Evolutionary conservation across 306 rosid genomes (phyloP).

Genomic region (Erythrophleum fordii): DNA sequence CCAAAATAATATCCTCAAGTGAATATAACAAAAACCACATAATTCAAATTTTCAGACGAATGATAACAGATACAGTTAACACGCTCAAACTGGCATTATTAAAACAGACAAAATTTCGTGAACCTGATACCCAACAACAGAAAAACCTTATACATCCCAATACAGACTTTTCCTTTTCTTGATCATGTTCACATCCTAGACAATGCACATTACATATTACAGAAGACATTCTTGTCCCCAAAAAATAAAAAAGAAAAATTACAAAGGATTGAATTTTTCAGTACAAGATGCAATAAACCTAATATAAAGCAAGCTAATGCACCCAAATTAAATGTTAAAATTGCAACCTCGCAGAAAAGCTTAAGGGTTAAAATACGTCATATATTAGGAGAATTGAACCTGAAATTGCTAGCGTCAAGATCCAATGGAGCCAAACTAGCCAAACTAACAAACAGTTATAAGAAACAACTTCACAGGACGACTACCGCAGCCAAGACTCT

Average conservation of each 20-base stretch:
- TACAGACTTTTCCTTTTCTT: not conserved
- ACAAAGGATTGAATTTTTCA: not conserved
- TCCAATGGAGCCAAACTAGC: too few species aligned
- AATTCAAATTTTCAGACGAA: not conserved
- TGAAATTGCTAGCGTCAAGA: not conserved
- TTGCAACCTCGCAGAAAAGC: not conserved
- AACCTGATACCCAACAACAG: not conserved
- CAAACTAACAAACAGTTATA: not conserved
- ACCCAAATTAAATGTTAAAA: not conserved
- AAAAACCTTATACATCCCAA: not conserved
- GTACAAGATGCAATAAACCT: not conserved
- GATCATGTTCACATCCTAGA: not conserved
- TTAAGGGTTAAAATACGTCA: not conserved
- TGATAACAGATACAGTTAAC: not conserved
- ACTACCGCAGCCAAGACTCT: not conserved
- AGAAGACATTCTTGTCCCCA: not conserved
- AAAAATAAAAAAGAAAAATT: not conserved
- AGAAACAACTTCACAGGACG: not conserved
- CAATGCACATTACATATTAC: not conserved
- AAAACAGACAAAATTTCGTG: not conserved
- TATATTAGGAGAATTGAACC: not conserved
- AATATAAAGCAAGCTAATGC: not conserved
- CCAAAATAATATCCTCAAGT: not conserved
- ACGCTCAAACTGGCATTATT: not conserved
- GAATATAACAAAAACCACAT: not conserved